Percentiles rank a stretch among this genome's conserved stretches.
phyloP scores from a whole-genome alignment of 495 filamentous ascomycete genomes.

The Hyaloscypha finlandica region DNA sequence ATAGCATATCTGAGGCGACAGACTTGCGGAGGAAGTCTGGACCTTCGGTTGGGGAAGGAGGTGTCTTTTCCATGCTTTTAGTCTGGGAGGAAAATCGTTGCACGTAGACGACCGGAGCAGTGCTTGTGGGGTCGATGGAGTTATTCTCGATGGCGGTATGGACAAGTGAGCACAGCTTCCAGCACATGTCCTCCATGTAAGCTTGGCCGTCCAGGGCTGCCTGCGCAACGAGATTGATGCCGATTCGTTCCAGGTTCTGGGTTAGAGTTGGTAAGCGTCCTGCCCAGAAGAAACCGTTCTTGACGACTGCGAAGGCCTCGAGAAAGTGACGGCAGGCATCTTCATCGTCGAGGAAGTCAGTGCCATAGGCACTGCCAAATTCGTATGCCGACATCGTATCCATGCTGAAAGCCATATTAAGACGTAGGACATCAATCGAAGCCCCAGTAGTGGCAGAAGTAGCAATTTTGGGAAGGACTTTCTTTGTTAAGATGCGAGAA shows the following conservation, averaged over 20 bases:
- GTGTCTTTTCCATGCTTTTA: conserved; percentile 2
- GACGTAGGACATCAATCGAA: conserved; percentile 47
- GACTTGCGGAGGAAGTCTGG: conserved; percentile 12
- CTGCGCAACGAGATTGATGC: conserved; percentile 56
- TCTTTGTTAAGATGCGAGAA: conserved; percentile 6
- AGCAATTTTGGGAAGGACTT: conserved; percentile 17
- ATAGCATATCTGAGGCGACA: conserved; percentile 67
- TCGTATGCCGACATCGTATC: conserved; percentile 56
- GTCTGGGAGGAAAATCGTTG: not conserved
- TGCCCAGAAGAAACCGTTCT: conserved; percentile 37
- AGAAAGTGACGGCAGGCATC: conserved; percentile 1
- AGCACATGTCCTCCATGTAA: conserved; percentile 10
- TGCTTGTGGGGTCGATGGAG: conserved; percentile 10
- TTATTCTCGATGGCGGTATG: not conserved
- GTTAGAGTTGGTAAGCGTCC: conserved; percentile 52
- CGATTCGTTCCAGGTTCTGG: conserved; percentile 54
- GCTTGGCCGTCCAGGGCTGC: not conserved
- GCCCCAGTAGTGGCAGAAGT: conserved; percentile 14
- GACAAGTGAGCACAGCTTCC: conserved; percentile 13
- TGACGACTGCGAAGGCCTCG: conserved; percentile 1
- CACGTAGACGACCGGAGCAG: conserved; percentile 13
- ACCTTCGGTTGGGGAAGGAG: not conserved
- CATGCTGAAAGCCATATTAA: conserved; percentile 54
- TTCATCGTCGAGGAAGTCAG: conserved; percentile 49
- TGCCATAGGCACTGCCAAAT: conserved; percentile 49